Percentiles rank a stretch among this genome's conserved stretches.
These are phyloP conservation scores for Ambrosiella beaveri DNA, from an alignment of 2,329 filamentous ascomycete species.

Conservation along the genomic window DNA sequence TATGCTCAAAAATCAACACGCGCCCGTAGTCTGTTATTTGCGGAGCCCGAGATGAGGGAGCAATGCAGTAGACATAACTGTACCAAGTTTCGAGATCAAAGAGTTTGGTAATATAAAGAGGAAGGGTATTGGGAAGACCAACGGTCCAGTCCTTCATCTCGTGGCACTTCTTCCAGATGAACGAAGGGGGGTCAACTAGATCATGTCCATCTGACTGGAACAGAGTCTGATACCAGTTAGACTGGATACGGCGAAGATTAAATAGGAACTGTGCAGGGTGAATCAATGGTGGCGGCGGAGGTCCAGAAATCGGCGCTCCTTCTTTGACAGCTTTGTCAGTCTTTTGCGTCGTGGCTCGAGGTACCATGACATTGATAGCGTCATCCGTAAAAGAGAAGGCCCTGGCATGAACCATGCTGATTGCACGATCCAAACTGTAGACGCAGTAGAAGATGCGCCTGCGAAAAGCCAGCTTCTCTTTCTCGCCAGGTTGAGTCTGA, in stretches of 20 bases:
- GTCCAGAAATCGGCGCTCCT: slow-evolving; percentile 26
- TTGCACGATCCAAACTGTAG: slow-evolving; percentile 75
- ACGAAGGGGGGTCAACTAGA: slow-evolving; percentile 50
- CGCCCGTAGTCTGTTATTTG: slow-evolving; percentile 60
- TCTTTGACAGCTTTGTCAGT: slow-evolving; percentile 17
- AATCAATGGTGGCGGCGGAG: slow-evolving; percentile 29
- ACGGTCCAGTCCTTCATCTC: slow-evolving; percentile 70
- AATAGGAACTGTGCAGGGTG: slow-evolving; percentile 62
- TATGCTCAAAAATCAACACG: slow-evolving; percentile 69
- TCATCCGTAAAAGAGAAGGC: slow-evolving; percentile 92
- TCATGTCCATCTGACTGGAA: slow-evolving; percentile 60
- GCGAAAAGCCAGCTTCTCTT: slow-evolving; percentile 55
- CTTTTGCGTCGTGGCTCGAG: slow-evolving; percentile 29
- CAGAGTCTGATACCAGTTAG: slow-evolving; percentile 74
- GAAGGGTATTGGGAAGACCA: slow-evolving; percentile 48
- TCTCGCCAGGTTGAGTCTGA: slow-evolving; percentile 48
- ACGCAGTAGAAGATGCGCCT: slow-evolving; percentile 79
- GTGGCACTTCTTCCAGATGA: slow-evolving; percentile 59
- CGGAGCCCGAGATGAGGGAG: slow-evolving; percentile 58
- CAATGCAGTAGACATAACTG: slow-evolving; percentile 78
- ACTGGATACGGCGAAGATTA: slow-evolving; percentile 69
- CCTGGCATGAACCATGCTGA: slow-evolving; percentile 72
- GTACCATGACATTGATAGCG: slow-evolving; percentile 64
- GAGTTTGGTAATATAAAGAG: slow-evolving; percentile 49
- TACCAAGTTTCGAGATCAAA: slow-evolving; percentile 83